These are phyloP conservation scores for Diaporthe sp. DNA, from an alignment of 2,329 filamentous ascomycete species.

Conservation along the genomic window DNA sequence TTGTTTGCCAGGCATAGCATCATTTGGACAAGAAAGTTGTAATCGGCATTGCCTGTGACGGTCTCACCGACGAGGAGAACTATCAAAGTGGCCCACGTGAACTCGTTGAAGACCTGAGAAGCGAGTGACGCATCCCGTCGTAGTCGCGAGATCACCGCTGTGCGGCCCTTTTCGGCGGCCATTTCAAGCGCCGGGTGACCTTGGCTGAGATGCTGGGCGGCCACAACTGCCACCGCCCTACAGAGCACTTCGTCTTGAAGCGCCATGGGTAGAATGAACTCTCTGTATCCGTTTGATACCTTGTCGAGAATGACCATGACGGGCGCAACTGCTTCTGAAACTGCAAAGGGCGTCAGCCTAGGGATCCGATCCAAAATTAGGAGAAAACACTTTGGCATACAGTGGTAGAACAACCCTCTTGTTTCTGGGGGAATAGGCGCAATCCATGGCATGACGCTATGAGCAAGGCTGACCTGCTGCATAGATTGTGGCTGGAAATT, in stretches of 20 bases:
- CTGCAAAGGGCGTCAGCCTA: background rate
- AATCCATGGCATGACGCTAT: background rate
- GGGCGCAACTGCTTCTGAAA: constrained; percentile 9
- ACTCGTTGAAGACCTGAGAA: constrained; percentile 15
- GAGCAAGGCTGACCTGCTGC: background rate
- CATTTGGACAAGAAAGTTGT: constrained; percentile 20
- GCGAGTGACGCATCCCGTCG: constrained; percentile 1
- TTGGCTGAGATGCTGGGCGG: constrained; percentile 20
- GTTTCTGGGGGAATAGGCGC: background rate
- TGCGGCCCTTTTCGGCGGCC: constrained; percentile 6
- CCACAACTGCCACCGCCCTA: constrained; percentile 3
- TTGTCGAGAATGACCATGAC: constrained; percentile 26
- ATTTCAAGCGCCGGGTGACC: background rate
- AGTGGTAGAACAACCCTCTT: background rate
- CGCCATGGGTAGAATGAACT: constrained; percentile 6
- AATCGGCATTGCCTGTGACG: constrained; percentile 14
- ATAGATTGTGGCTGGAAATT: background rate
- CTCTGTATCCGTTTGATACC: constrained; percentile 16
- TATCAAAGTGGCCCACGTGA: constrained; percentile 11
- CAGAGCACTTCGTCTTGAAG: constrained; percentile 29
- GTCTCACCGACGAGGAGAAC: constrained; percentile 16
- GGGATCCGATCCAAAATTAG: too few species aligned
- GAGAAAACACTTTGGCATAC: background rate
- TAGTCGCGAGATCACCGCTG: constrained; percentile 4
- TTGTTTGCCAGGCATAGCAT: constrained; percentile 5